phyloP scores from a whole-genome alignment of 306 rosid genomes.

The Parietaria judaica region DNA sequence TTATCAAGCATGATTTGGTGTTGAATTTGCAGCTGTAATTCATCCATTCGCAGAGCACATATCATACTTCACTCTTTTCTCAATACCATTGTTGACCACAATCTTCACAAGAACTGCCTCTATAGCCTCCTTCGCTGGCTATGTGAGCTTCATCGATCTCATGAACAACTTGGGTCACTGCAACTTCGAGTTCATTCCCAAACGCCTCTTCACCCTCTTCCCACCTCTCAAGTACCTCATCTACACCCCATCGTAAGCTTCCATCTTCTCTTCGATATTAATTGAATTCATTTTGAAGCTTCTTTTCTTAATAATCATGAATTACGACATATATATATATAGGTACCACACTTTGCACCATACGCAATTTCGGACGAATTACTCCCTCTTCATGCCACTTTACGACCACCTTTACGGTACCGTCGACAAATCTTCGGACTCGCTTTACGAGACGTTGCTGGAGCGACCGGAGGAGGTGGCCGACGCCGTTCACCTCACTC shows the following conservation, averaged over 20 bases:
- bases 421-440: constrained; percentile 33
- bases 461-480: constrained; percentile 32
- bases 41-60: constrained; percentile 67
- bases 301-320: neutral
- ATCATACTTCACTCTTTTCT: constrained; percentile 40
- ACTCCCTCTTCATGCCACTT: constrained; percentile 52
- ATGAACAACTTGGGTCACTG: constrained; percentile 78
- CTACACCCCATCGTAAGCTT: constrained; percentile 62
- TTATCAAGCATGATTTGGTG: no score
- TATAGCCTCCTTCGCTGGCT: constrained; percentile 15
- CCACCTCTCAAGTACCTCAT: constrained; percentile 56
- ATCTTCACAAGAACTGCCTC: constrained; percentile 33
- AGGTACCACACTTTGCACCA: constrained; percentile 69
- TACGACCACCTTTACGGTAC: constrained; percentile 59
- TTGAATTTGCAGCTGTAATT: constrained; percentile 41
- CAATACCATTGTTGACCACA: constrained; percentile 36
- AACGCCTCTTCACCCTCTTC: constrained; percentile 24
- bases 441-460: constrained; percentile 24
- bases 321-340: constrained; percentile 1
- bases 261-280: no score
- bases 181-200: constrained; percentile 54
- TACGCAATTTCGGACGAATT: constrained; percentile 61
- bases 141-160: constrained; percentile 43
- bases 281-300: constrained; percentile 13
- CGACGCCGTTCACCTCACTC: constrained; percentile 46